Conservation (phyloP, 768 basidiomycete genomes). For the Mycena vitilis region DNA sequence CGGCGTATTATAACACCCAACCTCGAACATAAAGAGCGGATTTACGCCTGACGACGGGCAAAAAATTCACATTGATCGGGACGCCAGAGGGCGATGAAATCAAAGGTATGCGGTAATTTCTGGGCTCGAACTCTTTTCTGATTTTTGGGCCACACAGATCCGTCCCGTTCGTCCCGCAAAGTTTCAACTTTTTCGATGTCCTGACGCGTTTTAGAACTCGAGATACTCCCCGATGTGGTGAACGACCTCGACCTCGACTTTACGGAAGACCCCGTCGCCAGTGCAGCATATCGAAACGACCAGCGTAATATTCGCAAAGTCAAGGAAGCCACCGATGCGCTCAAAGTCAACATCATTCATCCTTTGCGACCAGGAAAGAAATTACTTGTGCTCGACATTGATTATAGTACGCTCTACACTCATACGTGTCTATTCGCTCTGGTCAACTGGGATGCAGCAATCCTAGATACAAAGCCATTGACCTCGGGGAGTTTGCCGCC, state of each 20-base stretch:
- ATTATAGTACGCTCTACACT: slow-evolving; percentile 77
- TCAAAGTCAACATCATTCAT: slow-evolving; percentile 78
- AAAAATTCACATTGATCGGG: slow-evolving; percentile 88
- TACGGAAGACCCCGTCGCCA: slow-evolving; percentile 66
- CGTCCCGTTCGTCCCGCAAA: slow-evolving; percentile 20
- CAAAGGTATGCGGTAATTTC: slow-evolving; percentile 68
- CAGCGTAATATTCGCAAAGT: slow-evolving; percentile 86
- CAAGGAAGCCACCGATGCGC: slow-evolving; percentile 73
- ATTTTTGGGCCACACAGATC: slow-evolving; percentile 15
- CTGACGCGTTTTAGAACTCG: slow-evolving; percentile 59
- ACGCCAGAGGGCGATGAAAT: slow-evolving; percentile 89
- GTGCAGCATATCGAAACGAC: slow-evolving; percentile 76
- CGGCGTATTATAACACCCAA: slow-evolving; percentile 8
- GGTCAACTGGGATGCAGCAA: slow-evolving; percentile 58
- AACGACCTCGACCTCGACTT: slow-evolving; percentile 90
- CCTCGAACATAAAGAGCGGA: slow-evolving; percentile 57
- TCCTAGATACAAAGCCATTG: slow-evolving; percentile 86
- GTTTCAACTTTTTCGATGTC: not conserved
- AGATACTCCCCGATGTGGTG: slow-evolving; percentile 73
- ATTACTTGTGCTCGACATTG: slow-evolving; percentile 87
- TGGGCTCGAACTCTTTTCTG: not conserved
- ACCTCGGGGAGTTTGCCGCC: slow-evolving; percentile 86
- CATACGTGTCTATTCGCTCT: not conserved
- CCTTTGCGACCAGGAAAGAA: slow-evolving; percentile 82
- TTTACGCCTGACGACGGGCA: slow-evolving; percentile 65